phyloP scores from a whole-genome alignment of 257 asterid genomes.

The Solanum clarkiae region DNA sequence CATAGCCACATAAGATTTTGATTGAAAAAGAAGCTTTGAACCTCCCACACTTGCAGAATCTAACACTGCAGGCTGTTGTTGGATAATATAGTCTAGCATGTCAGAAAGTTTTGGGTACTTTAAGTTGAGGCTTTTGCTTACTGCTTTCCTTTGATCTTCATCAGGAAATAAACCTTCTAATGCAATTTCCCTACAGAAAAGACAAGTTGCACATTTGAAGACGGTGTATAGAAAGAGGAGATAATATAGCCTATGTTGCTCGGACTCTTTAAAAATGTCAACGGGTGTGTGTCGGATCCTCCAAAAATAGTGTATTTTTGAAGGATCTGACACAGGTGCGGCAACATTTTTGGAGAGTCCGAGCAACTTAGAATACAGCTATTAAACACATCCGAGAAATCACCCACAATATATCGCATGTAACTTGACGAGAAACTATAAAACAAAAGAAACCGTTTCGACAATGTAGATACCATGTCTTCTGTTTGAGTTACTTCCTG shows the following conservation, averaged over 20 bases:
- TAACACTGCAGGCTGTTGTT: conserved; percentile 61
- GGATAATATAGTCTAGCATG: conserved; percentile 65
- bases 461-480: neutral
- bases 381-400: neutral
- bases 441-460: neutral
- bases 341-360: no score
- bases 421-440: neutral
- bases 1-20: conserved; percentile 73
- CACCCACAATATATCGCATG: conserved; percentile 1
- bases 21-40: conserved; percentile 48
- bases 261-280: no score
- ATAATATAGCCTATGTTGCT: neutral
- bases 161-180: conserved; percentile 89
- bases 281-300: no score
- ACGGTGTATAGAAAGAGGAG: neutral
- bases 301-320: no score
- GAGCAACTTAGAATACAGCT: neutral
- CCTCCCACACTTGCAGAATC: conserved; percentile 37
- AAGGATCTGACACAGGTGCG: no score
- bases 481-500: neutral
- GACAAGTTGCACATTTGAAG: conserved; percentile 1
- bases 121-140: conserved; percentile 18
- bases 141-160: conserved; percentile 50
- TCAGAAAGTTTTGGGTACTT: conserved; percentile 71
- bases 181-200: conserved; percentile 75